A percentile compares a stretch with the other conserved stretches of the same genome.
phyloP scores from a whole-genome alignment of 345 rosid genomes.

The Tarenaya hassleriana region DNA sequence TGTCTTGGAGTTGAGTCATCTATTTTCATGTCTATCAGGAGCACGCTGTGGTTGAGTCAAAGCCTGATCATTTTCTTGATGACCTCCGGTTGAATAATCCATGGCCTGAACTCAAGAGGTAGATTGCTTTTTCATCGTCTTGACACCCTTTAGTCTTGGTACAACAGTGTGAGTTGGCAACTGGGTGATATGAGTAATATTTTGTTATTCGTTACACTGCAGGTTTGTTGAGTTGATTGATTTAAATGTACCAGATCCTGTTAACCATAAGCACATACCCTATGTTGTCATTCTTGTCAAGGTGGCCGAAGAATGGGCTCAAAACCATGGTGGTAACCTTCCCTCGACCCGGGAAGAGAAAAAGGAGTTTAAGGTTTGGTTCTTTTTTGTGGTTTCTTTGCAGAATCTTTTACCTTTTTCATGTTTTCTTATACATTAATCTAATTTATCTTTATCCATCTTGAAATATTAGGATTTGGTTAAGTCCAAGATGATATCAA shows the following conservation, averaged over 20 bases:
- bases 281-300: conserved; percentile 82
- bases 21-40: conserved; percentile 47
- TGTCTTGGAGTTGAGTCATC: neutral
- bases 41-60: conserved; percentile 82
- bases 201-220: conserved; percentile 11
- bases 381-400: conserved; percentile 17
- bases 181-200: neutral
- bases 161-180: neutral
- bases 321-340: conserved; percentile 59
- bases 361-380: conserved; percentile 71
- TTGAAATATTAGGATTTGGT: conserved; percentile 57
- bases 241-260: conserved; percentile 61
- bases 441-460: conserved; percentile 21
- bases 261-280: conserved; percentile 90
- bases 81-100: conserved; percentile 94
- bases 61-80: conserved; percentile 95
- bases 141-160: neutral
- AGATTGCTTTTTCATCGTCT: conserved; percentile 4
- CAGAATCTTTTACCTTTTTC: neutral
- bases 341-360: conserved; percentile 90
- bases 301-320: conserved; percentile 78
- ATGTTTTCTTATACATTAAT: conserved; percentile 20
- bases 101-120: conserved; percentile 89
- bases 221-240: conserved; percentile 82
- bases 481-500: conserved; percentile 56